A percentile compares a stretch with the other conserved stretches of the same genome.
Conservation (phyloP, 768 basidiomycete genomes). For the Exidia glandulosa region DNA sequence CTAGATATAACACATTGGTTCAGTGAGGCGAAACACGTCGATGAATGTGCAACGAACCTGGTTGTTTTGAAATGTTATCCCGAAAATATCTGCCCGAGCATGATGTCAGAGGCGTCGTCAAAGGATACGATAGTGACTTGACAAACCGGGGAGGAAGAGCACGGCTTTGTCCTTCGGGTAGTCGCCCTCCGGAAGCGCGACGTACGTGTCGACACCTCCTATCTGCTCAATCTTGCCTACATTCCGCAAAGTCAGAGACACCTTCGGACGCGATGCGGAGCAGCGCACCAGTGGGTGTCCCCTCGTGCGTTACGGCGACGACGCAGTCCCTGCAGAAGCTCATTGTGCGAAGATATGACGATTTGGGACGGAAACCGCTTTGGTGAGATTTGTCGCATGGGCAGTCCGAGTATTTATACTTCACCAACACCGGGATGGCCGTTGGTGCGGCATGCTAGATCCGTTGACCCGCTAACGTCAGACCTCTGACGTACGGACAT, state of each 20-base stretch:
- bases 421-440: too few species aligned
- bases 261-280: too few species aligned
- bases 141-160: constrained; percentile 43
- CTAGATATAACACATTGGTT: too few species aligned
- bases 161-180: constrained; percentile 47
- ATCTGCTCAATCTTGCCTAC: constrained; percentile 38
- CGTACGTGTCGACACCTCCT: constrained; percentile 38
- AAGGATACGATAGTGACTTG: constrained; percentile 13
- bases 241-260: too few species aligned
- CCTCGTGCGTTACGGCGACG: constrained; percentile 27
- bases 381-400: too few species aligned
- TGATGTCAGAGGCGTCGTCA: background rate
- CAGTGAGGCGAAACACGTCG: background rate
- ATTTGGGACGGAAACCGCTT: too few species aligned
- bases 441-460: too few species aligned
- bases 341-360: too few species aligned
- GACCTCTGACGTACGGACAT: too few species aligned
- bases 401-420: too few species aligned
- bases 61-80: constrained; percentile 34
- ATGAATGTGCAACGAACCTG: constrained; percentile 21
- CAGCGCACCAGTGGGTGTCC: constrained; percentile 21
- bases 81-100: constrained; percentile 11
- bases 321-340: constrained; percentile 47
- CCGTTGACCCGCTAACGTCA: too few species aligned
- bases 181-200: constrained; percentile 36